These are phyloP conservation scores for Jasminum sambac DNA, from an alignment of 257 asterid species.

Conservation along the genomic window DNA sequence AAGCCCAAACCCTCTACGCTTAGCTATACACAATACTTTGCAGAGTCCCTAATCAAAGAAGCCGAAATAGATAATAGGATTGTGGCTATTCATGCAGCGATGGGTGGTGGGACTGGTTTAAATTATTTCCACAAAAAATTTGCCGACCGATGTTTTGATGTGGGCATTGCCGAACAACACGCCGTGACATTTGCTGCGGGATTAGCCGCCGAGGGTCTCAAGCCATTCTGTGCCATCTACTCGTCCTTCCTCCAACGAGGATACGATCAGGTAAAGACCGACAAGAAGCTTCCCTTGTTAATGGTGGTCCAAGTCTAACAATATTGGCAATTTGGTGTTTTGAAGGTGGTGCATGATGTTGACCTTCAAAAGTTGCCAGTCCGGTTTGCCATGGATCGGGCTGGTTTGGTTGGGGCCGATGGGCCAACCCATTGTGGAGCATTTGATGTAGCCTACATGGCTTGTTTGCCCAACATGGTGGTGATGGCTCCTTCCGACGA, in stretches of 20 bases:
- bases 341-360: conserved; percentile 70
- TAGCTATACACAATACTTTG: conserved; percentile 66
- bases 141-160: conserved; percentile 59
- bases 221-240: conserved; percentile 69
- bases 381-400: conserved; percentile 68
- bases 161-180: conserved; percentile 72
- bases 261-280: conserved; percentile 51
- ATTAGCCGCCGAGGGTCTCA: conserved; percentile 62
- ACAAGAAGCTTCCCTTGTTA: too few relatives aligned
- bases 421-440: conserved; percentile 80
- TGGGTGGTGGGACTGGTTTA: conserved; percentile 81
- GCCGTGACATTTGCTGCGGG: conserved; percentile 80
- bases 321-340: neutral
- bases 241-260: conserved; percentile 73
- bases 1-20: conserved; percentile 35
- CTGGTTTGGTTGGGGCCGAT: conserved; percentile 75
- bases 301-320: too few relatives aligned
- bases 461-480: conserved; percentile 72
- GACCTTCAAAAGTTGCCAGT: conserved; percentile 72
- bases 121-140: conserved; percentile 55
- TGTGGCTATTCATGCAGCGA: conserved; percentile 76
- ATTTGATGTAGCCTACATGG: conserved; percentile 69
- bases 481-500: conserved; percentile 86
- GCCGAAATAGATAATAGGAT: conserved; percentile 55
- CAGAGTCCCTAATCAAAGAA: conserved; percentile 52